Conservation (phyloP, 2,329 filamentous ascomycete genomes). For the Blastomyces emzantsi region DNA sequence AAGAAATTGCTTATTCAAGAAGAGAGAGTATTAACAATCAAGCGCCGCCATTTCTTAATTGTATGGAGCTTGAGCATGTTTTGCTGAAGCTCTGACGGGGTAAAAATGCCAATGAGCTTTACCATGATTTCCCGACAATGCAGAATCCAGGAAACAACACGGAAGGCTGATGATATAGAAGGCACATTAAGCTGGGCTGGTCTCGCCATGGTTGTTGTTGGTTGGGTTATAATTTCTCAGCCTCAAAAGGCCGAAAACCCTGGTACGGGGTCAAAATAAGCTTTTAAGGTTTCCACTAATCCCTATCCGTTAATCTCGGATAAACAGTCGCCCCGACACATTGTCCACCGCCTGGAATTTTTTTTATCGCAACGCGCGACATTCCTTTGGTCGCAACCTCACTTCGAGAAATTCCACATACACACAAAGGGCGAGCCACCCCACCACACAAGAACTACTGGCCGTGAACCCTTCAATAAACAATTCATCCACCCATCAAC, state of each 20-base stretch:
- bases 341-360: not conserved
- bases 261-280: not conserved
- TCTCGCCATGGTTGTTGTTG: no score
- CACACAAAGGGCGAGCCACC: conserved; percentile 4
- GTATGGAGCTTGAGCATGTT: not conserved
- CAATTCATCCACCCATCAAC: not conserved
- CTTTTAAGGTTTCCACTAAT: not conserved
- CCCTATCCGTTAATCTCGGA: not conserved
- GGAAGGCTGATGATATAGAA: no score
- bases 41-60: not conserved
- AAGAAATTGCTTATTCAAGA: not conserved
- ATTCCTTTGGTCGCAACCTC: not conserved
- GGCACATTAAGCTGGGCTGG: no score
- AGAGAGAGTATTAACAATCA: not conserved
- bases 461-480: conserved; percentile 9
- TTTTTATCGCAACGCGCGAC: not conserved
- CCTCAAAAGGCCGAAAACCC: not conserved
- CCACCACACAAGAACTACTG: not conserved
- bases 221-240: not conserved
- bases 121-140: not conserved
- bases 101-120: not conserved
- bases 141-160: not conserved
- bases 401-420: not conserved
- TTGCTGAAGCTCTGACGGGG: not conserved
- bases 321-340: not conserved